Percentiles rank a stretch among this genome's conserved stretches.
Conservation (phyloP, 805 yeast species). For the Brettanomyces nanus region DNA sequence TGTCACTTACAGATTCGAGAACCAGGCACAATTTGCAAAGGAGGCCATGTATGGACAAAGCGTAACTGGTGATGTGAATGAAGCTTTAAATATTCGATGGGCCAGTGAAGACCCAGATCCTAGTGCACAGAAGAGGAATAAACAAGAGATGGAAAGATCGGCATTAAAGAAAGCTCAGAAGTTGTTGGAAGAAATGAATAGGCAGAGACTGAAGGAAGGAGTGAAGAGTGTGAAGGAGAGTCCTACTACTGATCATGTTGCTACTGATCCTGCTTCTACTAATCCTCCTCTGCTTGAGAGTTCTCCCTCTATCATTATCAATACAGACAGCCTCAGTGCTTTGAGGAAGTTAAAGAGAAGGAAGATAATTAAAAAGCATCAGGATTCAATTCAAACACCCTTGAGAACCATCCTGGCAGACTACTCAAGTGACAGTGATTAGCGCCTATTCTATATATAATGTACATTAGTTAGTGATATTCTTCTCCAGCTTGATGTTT, state of each 20-base stretch:
- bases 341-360: background rate
- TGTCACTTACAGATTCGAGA: conserved; percentile 58
- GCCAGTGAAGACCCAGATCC: conserved; percentile 87
- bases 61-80: conserved; percentile 40
- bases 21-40: conserved; percentile 87
- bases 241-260: background rate
- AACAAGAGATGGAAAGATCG: conserved; percentile 36
- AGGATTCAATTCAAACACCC: background rate
- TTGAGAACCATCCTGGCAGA: background rate
- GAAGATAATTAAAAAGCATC: background rate
- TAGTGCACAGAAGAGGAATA: conserved; percentile 40
- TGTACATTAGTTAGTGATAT: background rate
- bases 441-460: background rate
- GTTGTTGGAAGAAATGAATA: conserved; percentile 29
- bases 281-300: background rate
- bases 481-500: background rate
- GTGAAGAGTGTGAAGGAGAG: conserved; percentile 1
- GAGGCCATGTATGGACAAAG: conserved; percentile 90
- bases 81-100: conserved; percentile 71
- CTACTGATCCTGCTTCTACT: background rate
- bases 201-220: conserved; percentile 15
- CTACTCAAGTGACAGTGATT: background rate
- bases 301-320: background rate
- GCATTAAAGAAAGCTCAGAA: conserved; percentile 47
- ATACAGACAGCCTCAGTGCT: background rate